Base-by-base conservation (phyloP, 352 stramenopile genomes). In the Phytopythium chamaehyphon region DNA sequence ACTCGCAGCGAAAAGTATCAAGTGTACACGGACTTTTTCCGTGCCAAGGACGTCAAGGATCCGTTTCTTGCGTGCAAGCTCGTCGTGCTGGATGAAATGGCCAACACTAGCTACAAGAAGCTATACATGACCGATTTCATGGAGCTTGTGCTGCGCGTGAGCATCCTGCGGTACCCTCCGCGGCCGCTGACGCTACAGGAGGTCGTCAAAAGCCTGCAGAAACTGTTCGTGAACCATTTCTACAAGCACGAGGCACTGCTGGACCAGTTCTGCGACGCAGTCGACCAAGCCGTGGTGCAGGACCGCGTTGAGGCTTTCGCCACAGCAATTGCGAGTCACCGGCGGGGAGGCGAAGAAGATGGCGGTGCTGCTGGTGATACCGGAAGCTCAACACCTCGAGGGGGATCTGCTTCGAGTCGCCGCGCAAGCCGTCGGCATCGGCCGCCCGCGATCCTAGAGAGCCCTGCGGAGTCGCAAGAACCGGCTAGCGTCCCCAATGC, bases 51-150 rank as follows among this genome's bases (percentile, higher is more conserved):
- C 48, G 51, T 86, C 8, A 86, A 84, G 19, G 80, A 90, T 19
- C 66, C 76, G 39, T 90, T 86, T 53, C 49, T 90, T 24, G 68
- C 70, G 40, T 90, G 76, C 48, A 90, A 90, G 55, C 57, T 90
- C 26, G 60, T 86, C 1, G 72, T 88, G 26, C 56, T 88, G 57
- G 76, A 90, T 62, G 80, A 90, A 51, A 90, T 90, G 76, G 67
- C 73, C 10, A 86, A 73, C 2, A 55, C 71, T 1, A 73, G 73
- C 21, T 76, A 88, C 61, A 88, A 88, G 56, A 86, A 88, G 45
- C 66, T 90, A 14, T 86, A 70, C 45, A 61, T 88, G 28, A 87
- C 74, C 15, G 80, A 90, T 40, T 90, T 90, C 24, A 88, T 90
- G 72, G 80, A 90, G 64, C 62, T 90, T 3, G 57, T 88, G 16